Evolutionary conservation across 2,329 filamentous ascomycete species (phyloP).

Genomic region (Microcyclosporella mali): DNA sequence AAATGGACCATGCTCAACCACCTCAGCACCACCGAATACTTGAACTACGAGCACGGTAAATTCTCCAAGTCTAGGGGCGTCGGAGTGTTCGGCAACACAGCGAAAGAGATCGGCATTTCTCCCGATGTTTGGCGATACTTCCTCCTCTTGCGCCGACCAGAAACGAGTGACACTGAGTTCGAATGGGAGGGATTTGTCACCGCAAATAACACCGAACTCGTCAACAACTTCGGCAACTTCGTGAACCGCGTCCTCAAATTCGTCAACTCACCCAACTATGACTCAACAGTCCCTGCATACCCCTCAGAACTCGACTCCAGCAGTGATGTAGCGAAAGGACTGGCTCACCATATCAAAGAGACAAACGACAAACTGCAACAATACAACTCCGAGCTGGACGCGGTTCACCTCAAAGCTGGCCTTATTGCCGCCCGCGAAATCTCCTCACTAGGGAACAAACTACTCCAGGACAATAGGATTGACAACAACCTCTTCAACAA

Average conservation of each 20-base stretch:
- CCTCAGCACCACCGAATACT: conserved; percentile 81
- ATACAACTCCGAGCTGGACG: conserved; percentile 64
- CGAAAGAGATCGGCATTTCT: conserved; percentile 75
- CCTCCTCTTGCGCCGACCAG: conserved; percentile 75
- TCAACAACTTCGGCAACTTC: conserved; percentile 62
- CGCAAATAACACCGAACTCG: conserved; percentile 83
- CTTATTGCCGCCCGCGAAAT: conserved; percentile 61
- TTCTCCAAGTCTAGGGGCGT: conserved; percentile 88
- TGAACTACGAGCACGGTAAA: conserved; percentile 84
- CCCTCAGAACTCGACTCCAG: conserved; percentile 42
- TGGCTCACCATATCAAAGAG: conserved; percentile 47
- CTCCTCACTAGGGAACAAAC: conserved; percentile 54
- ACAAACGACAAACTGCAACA: conserved; percentile 60
- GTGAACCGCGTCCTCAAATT: conserved; percentile 58
- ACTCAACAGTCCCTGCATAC: conserved; percentile 55
- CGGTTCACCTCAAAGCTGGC: conserved; percentile 63
- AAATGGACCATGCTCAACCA: conserved; percentile 87
- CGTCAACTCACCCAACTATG: conserved; percentile 64
- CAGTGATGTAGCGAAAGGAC: conserved; percentile 25
- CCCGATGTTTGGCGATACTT: conserved; percentile 93
- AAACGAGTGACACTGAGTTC: conserved; percentile 82
- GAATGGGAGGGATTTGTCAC: conserved; percentile 80
- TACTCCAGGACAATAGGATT: conserved; percentile 55
- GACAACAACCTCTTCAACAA: conserved; percentile 56
- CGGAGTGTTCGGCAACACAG: conserved; percentile 86